These are phyloP conservation scores for Lindgomyces ingoldianus DNA, from an alignment of 495 filamentous ascomycete species.

Conservation along the genomic window DNA sequence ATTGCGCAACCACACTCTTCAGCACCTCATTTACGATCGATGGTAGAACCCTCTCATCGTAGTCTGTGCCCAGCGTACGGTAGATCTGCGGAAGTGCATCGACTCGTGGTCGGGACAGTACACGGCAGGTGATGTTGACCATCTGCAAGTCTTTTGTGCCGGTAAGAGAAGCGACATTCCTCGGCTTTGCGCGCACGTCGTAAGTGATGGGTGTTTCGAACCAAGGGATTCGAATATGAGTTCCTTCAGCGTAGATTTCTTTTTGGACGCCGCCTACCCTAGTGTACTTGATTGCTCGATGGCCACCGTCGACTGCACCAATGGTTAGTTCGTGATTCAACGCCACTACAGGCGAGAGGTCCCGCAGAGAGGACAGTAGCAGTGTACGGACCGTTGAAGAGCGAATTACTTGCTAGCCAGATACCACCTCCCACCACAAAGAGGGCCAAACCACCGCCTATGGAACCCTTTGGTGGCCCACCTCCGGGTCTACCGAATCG, in stretches of 20 bases:
- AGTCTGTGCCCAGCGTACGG: slow-evolving; percentile 91
- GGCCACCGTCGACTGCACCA: slow-evolving; percentile 85
- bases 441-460: slow-evolving; percentile 48
- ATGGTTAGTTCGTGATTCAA: slow-evolving; percentile 5
- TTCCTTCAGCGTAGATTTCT: slow-evolving; percentile 97
- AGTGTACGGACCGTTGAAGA: slow-evolving; percentile 76
- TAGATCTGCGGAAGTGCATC: slow-evolving; percentile 93
- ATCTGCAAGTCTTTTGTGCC: slow-evolving; percentile 99
- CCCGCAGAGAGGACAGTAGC: neutral
- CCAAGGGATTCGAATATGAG: slow-evolving; percentile 91
- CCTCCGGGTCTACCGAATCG: slow-evolving; percentile 55
- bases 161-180: slow-evolving; percentile 94
- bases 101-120: slow-evolving; percentile 86
- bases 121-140: slow-evolving; percentile 99
- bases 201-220: slow-evolving; percentile 95
- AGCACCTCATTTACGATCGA: slow-evolving; percentile 98
- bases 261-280: slow-evolving; percentile 90
- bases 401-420: slow-evolving; percentile 72
- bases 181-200: slow-evolving; percentile 95
- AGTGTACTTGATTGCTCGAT: slow-evolving; percentile 98
- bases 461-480: slow-evolving; percentile 39
- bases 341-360: neutral
- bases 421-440: slow-evolving; percentile 65
- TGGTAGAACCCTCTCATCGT: slow-evolving; percentile 93
- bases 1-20: slow-evolving; percentile 98